These are phyloP conservation scores for Papiliotrema terrestris DNA, from an alignment of 1,284 basidiomycete species.

Conservation along the genomic window DNA sequence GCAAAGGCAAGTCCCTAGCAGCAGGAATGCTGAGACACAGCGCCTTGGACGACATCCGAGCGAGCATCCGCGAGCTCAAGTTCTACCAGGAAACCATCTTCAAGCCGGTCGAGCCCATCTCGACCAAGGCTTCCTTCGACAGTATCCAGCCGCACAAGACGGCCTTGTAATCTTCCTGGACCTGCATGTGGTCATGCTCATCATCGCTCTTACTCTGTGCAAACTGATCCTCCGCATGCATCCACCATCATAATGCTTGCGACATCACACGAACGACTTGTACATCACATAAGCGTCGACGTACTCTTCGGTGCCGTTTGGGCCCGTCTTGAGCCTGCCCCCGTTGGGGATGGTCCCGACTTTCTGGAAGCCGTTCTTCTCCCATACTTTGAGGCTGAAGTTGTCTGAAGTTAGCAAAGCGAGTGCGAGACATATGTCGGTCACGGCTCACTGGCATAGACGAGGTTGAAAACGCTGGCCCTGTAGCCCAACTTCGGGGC, in stretches of 20 bases:
- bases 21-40: constrained; percentile 19
- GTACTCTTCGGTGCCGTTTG: constrained; percentile 72
- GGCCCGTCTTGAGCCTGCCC: constrained; percentile 63
- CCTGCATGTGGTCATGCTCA: too few relatives aligned
- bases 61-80: constrained; percentile 50
- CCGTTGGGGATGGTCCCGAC: constrained; percentile 81
- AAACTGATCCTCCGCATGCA: neutral
- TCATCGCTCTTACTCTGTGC: too few relatives aligned
- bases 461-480: constrained; percentile 89
- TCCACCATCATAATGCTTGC: neutral
- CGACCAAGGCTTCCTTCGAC: neutral
- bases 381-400: constrained; percentile 69
- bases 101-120: constrained; percentile 29
- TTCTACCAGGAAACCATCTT: constrained; percentile 50
- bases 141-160: constrained; percentile 1
- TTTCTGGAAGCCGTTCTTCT: constrained; percentile 73
- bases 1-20: neutral
- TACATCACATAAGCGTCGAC: constrained; percentile 84
- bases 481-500: constrained; percentile 70
- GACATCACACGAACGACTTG: constrained; percentile 62
- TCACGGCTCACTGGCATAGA: constrained; percentile 73
- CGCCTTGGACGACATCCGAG: constrained; percentile 53
- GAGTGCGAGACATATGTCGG: neutral
- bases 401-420: constrained; percentile 47
- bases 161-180: neutral